Percentiles rank a stretch among this genome's conserved stretches.
Conservation (phyloP, 495 filamentous ascomycete genomes). For the Cladorrhinum samala region DNA sequence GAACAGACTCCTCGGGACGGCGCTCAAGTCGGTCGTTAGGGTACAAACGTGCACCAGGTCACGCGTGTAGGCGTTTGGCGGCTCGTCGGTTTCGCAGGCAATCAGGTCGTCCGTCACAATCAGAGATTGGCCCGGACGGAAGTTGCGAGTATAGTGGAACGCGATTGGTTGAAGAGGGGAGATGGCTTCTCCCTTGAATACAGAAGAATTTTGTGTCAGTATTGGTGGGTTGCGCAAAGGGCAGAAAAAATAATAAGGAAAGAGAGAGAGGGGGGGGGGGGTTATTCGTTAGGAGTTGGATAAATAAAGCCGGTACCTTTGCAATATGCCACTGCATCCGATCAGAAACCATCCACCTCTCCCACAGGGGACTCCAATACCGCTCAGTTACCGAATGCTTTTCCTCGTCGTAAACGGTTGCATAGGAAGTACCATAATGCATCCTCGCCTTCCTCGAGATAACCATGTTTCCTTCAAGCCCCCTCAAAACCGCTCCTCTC, state of each 20-base stretch:
- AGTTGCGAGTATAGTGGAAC: conserved; percentile 76
- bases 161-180: conserved; percentile 61
- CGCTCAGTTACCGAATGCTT: conserved; percentile 60
- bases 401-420: conserved; percentile 65
- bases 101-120: conserved; percentile 70
- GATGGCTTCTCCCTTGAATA: conserved; percentile 59
- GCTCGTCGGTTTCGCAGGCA: conserved; percentile 57
- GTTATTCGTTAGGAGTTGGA: too few relatives aligned
- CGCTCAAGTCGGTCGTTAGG: conserved; percentile 66
- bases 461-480: conserved; percentile 66
- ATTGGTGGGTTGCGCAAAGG: too few relatives aligned
- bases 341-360: conserved; percentile 73
- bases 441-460: conserved; percentile 58
- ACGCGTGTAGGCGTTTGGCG: conserved; percentile 51
- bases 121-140: conserved; percentile 58
- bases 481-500: conserved; percentile 58
- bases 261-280: background rate
- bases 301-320: too few relatives aligned
- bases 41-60: conserved; percentile 63
- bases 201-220: background rate
- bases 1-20: conserved; percentile 60
- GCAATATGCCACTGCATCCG: conserved; percentile 77
- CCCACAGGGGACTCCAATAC: conserved; percentile 72
- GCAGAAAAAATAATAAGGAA: background rate
- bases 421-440: conserved; percentile 75